A percentile compares a stretch with the other conserved stretches of the same genome.
Conservation (phyloP, 2,329 filamentous ascomycete genomes). For the Teratosphaeria zuluensis region DNA sequence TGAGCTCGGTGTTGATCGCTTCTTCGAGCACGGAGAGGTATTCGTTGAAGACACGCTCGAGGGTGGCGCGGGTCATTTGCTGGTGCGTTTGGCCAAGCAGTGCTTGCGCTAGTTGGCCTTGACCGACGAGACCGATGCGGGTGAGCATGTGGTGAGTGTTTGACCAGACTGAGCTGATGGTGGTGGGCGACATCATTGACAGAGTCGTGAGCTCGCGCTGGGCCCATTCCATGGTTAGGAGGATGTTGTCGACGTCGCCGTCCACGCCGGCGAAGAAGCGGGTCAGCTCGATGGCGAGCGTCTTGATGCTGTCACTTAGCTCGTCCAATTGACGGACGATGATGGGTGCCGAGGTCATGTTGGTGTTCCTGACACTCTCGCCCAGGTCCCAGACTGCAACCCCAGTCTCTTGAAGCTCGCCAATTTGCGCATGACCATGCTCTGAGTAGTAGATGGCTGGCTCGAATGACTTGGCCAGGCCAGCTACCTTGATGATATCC, state of each 20-base stretch:
- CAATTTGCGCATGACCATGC: slow-evolving; percentile 74
- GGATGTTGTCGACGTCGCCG: slow-evolving; percentile 82
- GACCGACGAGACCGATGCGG: slow-evolving; percentile 70
- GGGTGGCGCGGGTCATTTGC: slow-evolving; percentile 68
- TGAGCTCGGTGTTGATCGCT: slow-evolving; percentile 73
- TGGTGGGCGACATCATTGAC: slow-evolving; percentile 50
- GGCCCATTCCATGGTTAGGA: slow-evolving; percentile 95
- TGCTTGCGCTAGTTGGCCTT: slow-evolving; percentile 53
- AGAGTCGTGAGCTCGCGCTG: slow-evolving; percentile 71
- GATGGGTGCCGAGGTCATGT: slow-evolving; percentile 79
- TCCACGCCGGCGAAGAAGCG: slow-evolving; percentile 91
- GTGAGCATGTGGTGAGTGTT: slow-evolving; percentile 74
- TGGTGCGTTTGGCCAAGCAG: slow-evolving; percentile 72
- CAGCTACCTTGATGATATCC: slow-evolving; percentile 83
- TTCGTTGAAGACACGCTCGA: slow-evolving; percentile 81
- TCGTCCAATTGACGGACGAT: slow-evolving; percentile 81
- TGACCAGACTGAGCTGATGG: slow-evolving; percentile 65
- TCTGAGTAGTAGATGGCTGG: slow-evolving; percentile 93
- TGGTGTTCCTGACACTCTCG: slow-evolving; percentile 78
- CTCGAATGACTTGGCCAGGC: slow-evolving; percentile 83
- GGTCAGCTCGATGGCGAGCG: slow-evolving; percentile 73
- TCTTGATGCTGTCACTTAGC: slow-evolving; percentile 75
- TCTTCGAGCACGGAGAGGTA: slow-evolving; percentile 83
- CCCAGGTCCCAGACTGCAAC: slow-evolving; percentile 91
- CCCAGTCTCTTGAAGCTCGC: slow-evolving; percentile 80